phyloP scores from a whole-genome alignment of 2,329 filamentous ascomycete genomes.

The Plenodomus lindquistii region DNA sequence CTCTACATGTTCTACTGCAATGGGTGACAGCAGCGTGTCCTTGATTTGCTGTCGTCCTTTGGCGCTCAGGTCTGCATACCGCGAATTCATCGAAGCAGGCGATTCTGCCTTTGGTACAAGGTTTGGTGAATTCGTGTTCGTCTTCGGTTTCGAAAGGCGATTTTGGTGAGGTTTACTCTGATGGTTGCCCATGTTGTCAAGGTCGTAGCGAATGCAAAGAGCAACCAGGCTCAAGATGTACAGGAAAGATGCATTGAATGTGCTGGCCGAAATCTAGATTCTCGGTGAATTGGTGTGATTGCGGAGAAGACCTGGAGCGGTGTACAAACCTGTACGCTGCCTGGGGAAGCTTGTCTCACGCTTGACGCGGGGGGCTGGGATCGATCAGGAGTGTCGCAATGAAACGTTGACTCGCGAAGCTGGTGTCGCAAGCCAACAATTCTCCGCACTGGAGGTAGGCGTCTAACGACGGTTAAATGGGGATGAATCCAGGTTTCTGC shows the following conservation, averaged over 20 bases:
- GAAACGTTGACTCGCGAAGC: neutral
- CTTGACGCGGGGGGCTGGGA: slow-evolving; percentile 22
- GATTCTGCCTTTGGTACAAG: slow-evolving; percentile 23
- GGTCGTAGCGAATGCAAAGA: slow-evolving; percentile 15
- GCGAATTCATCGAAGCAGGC: slow-evolving; percentile 25
- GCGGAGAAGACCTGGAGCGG: slow-evolving; percentile 10
- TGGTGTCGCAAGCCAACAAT: neutral
- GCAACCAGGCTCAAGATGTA: slow-evolving; percentile 22
- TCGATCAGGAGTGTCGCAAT: neutral
- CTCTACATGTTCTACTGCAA: slow-evolving; percentile 26
- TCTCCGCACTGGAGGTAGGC: slow-evolving; percentile 16
- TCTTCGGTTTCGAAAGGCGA: slow-evolving; percentile 42
- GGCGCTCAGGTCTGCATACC: slow-evolving; percentile 30
- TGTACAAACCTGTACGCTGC: slow-evolving; percentile 22
- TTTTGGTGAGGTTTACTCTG: slow-evolving; percentile 31
- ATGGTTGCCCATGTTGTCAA: slow-evolving; percentile 37
- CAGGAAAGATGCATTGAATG: slow-evolving; percentile 15
- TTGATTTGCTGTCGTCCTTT: slow-evolving; percentile 35
- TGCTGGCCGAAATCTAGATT: slow-evolving; percentile 8
- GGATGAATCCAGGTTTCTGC: slow-evolving; percentile 16
- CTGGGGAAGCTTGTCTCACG: slow-evolving; percentile 7
- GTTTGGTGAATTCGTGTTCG: slow-evolving; percentile 36
- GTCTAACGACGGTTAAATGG: slow-evolving; percentile 15
- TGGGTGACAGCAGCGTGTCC: slow-evolving; percentile 33
- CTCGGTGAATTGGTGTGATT: slow-evolving; percentile 11